A percentile compares a stretch with the other conserved stretches of the same genome.
Evolutionary conservation across 352 stramenopile genomes (phyloP).

Genomic region (Globisporangium mamillatum): DNA sequence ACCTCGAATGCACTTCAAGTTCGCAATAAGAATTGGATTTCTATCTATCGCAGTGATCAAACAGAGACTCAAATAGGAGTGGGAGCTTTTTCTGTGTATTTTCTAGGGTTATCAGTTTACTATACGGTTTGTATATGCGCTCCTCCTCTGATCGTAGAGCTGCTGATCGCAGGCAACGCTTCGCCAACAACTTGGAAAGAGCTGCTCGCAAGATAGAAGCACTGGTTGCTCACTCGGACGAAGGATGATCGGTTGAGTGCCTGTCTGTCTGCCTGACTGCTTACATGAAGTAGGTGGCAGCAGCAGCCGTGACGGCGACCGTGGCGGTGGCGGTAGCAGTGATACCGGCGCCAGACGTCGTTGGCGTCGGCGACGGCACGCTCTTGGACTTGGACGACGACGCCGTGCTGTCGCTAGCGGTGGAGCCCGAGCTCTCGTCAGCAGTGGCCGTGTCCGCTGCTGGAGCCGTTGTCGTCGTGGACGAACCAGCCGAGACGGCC

Average conservation of each 20-base stretch:
- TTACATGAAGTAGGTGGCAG: conserved; percentile 23
- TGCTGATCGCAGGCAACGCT: not conserved
- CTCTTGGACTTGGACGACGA: conserved; percentile 9
- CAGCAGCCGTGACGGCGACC: conserved; percentile 18
- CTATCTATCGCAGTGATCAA: too few species aligned
- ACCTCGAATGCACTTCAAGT: too few species aligned
- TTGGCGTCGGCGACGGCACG: conserved; percentile 8
- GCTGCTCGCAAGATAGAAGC: not conserved
- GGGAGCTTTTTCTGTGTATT: not conserved
- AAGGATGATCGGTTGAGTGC: not conserved
- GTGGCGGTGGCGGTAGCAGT: conserved; percentile 11
- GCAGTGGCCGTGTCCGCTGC: too few species aligned
- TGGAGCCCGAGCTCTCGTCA: conserved; percentile 11
- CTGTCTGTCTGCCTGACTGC: not conserved
- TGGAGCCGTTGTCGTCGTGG: too few species aligned
- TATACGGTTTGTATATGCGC: not conserved
- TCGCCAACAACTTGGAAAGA: not conserved
- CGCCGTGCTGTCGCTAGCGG: conserved; percentile 7
- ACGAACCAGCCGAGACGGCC: too few species aligned
- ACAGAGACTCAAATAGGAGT: too few species aligned
- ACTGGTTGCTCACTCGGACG: not conserved
- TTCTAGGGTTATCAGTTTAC: not conserved
- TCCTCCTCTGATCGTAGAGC: not conserved
- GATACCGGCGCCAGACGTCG: conserved; percentile 17
- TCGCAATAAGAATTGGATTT: too few species aligned